Evolutionary conservation across 1,284 basidiomycete species (phyloP).

Genomic region (Leccinum pachyderme): DNA sequence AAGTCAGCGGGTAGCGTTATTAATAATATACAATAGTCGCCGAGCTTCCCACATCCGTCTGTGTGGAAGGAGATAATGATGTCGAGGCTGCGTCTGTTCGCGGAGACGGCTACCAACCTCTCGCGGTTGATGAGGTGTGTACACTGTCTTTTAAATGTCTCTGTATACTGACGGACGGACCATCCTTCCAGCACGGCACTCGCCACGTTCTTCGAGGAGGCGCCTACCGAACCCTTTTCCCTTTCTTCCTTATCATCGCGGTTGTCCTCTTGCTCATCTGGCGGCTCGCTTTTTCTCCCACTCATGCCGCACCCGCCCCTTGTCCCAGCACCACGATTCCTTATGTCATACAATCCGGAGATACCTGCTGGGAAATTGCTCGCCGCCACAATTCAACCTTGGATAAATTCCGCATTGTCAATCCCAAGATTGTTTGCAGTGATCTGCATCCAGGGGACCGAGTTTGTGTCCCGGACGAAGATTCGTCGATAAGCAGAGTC

Average conservation of each 20-base stretch:
- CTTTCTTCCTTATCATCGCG: slow-evolving; percentile 70
- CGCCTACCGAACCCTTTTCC: slow-evolving; percentile 64
- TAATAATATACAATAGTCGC: slow-evolving; percentile 19
- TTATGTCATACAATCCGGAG: slow-evolving; percentile 56
- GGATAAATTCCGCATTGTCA: slow-evolving; percentile 53
- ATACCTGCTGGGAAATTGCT: slow-evolving; percentile 70
- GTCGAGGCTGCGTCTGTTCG: slow-evolving; percentile 54
- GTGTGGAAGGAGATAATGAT: slow-evolving; percentile 40
- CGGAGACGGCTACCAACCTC: slow-evolving; percentile 53
- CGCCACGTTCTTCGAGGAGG: slow-evolving; percentile 35
- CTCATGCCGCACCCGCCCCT: slow-evolving; percentile 33
- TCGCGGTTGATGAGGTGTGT: slow-evolving; percentile 54
- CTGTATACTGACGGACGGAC: slow-evolving; percentile 14
- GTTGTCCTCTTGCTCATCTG: slow-evolving; percentile 65
- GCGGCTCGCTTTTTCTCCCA: slow-evolving; percentile 54
- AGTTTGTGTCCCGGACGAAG: slow-evolving; percentile 54
- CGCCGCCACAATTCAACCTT: slow-evolving; percentile 49
- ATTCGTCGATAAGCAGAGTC: slow-evolving; percentile 33
- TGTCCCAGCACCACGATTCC: slow-evolving; percentile 51
- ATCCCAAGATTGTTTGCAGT: slow-evolving; percentile 56
- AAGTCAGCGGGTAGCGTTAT: neutral
- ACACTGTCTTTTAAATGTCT: neutral
- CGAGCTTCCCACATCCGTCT: slow-evolving; percentile 19
- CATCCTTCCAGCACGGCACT: slow-evolving; percentile 29
- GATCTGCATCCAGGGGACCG: slow-evolving; percentile 56